Percentiles rank a stretch among this genome's conserved stretches.
phyloP scores from a whole-genome alignment of 2,329 filamentous ascomycete species.

The Pseudogymnoascus sp. region DNA sequence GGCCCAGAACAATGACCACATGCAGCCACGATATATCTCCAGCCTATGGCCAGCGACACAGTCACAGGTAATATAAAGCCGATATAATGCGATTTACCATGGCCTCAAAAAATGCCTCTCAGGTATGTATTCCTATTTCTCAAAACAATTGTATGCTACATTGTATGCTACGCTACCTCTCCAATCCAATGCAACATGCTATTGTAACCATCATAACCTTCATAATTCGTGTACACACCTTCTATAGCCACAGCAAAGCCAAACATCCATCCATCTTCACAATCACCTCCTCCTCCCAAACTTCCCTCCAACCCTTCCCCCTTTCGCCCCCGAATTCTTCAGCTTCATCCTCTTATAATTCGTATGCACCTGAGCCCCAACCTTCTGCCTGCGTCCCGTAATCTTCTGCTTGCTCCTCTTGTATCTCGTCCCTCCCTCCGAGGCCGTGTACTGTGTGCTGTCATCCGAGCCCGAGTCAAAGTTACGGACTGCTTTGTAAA shows the following conservation, averaged over 20 bases:
- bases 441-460: conserved; percentile 29
- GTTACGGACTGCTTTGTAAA: conserved; percentile 22
- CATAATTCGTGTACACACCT: neutral
- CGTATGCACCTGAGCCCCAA: conserved; percentile 56
- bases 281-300: conserved; percentile 46
- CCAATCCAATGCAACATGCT: conserved; percentile 5
- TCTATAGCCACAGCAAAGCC: neutral
- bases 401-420: conserved; percentile 24
- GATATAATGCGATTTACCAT: neutral
- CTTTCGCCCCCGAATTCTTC: conserved; percentile 55
- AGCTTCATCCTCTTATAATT: conserved; percentile 64
- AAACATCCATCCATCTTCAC: neutral
- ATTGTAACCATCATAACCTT: neutral
- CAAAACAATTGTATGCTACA: no score
- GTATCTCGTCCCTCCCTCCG: conserved; percentile 30
- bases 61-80: neutral
- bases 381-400: conserved; percentile 40
- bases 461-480: conserved; percentile 24
- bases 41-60: neutral
- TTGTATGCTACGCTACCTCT: neutral
- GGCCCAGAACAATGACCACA: neutral
- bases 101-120: neutral
- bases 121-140: neutral
- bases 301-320: conserved; percentile 51
- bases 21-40: neutral